Percentiles rank a stretch among this genome's conserved stretches.
phyloP scores from a whole-genome alignment of 2,329 filamentous ascomycete species.

The Paraconiothyrium sp. region DNA sequence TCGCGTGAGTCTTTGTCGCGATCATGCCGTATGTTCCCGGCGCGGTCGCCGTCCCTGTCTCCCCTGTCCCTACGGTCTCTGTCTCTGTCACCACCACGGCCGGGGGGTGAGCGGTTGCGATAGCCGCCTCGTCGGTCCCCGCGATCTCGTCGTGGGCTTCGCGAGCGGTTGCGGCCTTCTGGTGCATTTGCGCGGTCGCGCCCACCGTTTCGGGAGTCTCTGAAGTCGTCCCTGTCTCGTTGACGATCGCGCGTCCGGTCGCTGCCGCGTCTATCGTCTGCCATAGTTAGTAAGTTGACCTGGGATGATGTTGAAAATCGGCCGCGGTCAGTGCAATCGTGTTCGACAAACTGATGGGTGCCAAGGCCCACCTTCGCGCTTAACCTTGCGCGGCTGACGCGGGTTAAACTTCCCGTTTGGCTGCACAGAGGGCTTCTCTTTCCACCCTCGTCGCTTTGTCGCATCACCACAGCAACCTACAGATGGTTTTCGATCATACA shows the following conservation, averaged over 20 bases:
- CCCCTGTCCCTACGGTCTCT: constrained; percentile 20
- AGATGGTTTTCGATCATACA: no score
- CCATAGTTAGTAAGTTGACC: constrained; percentile 13
- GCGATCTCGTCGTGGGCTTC: constrained; percentile 45
- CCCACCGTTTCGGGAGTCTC: constrained; percentile 23
- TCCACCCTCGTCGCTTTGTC: no score
- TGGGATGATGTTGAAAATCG: neutral
- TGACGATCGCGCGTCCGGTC: constrained; percentile 34
- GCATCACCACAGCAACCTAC: no score
- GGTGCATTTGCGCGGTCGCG: constrained; percentile 31
- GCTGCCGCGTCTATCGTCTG: constrained; percentile 19
- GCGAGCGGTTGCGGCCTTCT: constrained; percentile 43
- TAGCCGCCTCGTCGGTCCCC: constrained; percentile 40
- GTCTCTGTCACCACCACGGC: constrained; percentile 29
- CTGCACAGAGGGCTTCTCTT: neutral
- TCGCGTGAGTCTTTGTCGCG: constrained; percentile 20
- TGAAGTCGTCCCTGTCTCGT: constrained; percentile 27
- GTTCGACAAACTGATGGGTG: constrained; percentile 6
- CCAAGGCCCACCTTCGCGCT: constrained; percentile 9
- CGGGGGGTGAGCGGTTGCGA: constrained; percentile 38
- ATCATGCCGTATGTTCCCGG: constrained; percentile 14
- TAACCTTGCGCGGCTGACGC: neutral
- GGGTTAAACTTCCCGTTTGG: neutral
- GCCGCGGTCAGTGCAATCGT: neutral
- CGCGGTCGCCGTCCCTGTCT: constrained; percentile 25